A percentile compares a stretch with the other conserved stretches of the same genome.
These are phyloP conservation scores for Rosa lucieae DNA, from an alignment of 306 rosid genomes.

Conservation along the genomic window DNA sequence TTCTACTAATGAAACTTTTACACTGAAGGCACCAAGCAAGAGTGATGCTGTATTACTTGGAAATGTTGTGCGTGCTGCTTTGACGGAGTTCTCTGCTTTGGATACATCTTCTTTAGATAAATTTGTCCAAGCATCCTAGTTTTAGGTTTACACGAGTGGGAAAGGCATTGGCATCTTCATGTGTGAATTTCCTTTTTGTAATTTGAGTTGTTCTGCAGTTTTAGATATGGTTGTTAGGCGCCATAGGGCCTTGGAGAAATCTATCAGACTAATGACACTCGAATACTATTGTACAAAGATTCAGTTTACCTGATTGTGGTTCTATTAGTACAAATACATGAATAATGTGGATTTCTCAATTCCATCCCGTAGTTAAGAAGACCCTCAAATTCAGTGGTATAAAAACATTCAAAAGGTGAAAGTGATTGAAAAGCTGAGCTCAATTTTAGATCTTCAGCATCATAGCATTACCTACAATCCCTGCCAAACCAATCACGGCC, in stretches of 20 bases:
- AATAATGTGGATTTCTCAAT: not conserved
- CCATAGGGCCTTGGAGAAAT: conserved; percentile 15
- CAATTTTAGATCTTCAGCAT: too few relatives aligned
- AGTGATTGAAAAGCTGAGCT: too few relatives aligned
- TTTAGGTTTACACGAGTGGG: conserved; percentile 2
- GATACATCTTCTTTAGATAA: conserved; percentile 80
- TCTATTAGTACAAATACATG: not conserved
- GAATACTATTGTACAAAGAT: not conserved
- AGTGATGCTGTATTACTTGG: conserved; percentile 76
- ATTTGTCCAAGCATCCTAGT: conserved; percentile 52
- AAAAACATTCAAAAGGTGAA: too few relatives aligned
- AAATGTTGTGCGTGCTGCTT: conserved; percentile 57
- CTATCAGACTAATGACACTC: conserved; percentile 1
- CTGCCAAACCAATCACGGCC: too few relatives aligned
- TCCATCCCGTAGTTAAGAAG: too few relatives aligned
- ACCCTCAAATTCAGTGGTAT: too few relatives aligned
- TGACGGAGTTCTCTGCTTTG: conserved; percentile 63
- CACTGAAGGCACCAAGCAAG: conserved; percentile 62
- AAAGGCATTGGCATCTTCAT: conserved; percentile 23
- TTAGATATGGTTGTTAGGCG: conserved; percentile 12
- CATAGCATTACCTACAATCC: too few relatives aligned
- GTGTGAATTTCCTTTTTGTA: not conserved
- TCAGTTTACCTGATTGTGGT: not conserved
- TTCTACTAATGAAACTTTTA: conserved; percentile 27
- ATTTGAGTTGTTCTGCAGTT: conserved; percentile 18